These are phyloP conservation scores for Ceratocystis eucalypticola DNA, from an alignment of 2,329 filamentous ascomycete genomes.

Conservation along the genomic window DNA sequence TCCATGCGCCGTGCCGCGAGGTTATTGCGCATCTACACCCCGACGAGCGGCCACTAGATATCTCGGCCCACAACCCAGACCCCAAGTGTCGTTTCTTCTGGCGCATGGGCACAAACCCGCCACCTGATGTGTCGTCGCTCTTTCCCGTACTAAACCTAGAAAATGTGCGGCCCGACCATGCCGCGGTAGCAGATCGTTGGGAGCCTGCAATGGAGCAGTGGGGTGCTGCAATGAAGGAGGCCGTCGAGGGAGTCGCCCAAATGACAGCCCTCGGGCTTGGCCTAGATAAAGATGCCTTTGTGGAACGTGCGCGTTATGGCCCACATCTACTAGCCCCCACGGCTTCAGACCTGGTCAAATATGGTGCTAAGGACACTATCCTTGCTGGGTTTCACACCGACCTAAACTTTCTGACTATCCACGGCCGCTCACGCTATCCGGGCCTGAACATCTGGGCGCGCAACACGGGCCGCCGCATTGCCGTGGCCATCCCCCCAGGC, in stretches of 20 bases:
- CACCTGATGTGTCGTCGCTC: constrained; percentile 28
- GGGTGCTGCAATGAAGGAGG: constrained; percentile 47
- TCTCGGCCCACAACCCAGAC: constrained; percentile 42
- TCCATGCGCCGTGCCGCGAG: constrained; percentile 45
- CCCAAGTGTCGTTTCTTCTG: constrained; percentile 53
- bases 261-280: constrained; percentile 46
- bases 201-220: constrained; percentile 41
- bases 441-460: constrained; percentile 50
- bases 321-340: constrained; percentile 49
- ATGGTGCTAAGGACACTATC: constrained; percentile 42
- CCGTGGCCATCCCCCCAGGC: constrained; percentile 44
- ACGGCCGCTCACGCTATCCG: constrained; percentile 48
- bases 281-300: constrained; percentile 39
- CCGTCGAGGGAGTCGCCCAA: constrained; percentile 43
- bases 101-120: constrained; percentile 42
- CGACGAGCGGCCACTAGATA: constrained; percentile 43
- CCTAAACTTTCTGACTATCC: constrained; percentile 52
- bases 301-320: constrained; percentile 42
- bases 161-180: constrained; percentile 41
- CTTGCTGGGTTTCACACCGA: constrained; percentile 51
- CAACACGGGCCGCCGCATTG: constrained; percentile 45
- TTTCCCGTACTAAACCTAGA: constrained; percentile 43
- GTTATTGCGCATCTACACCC: constrained; percentile 43
- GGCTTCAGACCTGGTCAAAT: constrained; percentile 42
- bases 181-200: constrained; percentile 39